Base-by-base conservation (phyloP, 2,329 filamentous ascomycete species). In the Cladophialophora yegresii region DNA sequence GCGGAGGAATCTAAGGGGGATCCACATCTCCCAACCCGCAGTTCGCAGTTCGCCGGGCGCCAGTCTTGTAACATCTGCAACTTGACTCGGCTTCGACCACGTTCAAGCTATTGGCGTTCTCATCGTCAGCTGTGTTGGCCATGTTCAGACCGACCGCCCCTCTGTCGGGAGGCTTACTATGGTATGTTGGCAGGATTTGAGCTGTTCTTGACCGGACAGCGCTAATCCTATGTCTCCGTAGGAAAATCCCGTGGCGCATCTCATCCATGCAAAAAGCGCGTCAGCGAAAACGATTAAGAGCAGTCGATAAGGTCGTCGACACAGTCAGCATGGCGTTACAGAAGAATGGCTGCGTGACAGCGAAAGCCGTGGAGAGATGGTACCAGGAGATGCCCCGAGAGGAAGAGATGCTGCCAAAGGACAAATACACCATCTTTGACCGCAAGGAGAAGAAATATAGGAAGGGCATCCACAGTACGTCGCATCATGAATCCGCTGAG, bases 371-470 rank as follows among this genome's bases (percentile, higher is more conserved):
- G 64, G 89, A 96, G 77, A 82, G 88, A 74, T 99, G 95, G 95
- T 96, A 95, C 83, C 84, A 84, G 43, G 92, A 96, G 79, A 99
- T 99, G 95, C 95, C 95, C 23, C 90, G 87, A 28, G 95, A 99
- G 83, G 85, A 87, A 74, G 92, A 98, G 83, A 99, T 99, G 95
- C 77, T 96, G 77, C 89, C 95, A 54, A 89, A 87, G 79, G 95
- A 99, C 81, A 99, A 99, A 81, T 99, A 99, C 81, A 96, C 92
- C 30, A 89, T 99, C 74, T 99, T 98, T 79, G 93, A 96, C 79
- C 88, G 93, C 72, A 97, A 98, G 79, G 92, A 90, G 77, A 96
- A 93, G 87, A 88, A 86, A 73, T 99, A 98, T 78, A 85, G 95
- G 76, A 99, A 99, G 86, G 91, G 92, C 62, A 93, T 99, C 77